Percentiles rank a stretch among this genome's conserved stretches.
Conservation (phyloP, 805 yeast genomes). For the Metschnikowia orientalis region DNA sequence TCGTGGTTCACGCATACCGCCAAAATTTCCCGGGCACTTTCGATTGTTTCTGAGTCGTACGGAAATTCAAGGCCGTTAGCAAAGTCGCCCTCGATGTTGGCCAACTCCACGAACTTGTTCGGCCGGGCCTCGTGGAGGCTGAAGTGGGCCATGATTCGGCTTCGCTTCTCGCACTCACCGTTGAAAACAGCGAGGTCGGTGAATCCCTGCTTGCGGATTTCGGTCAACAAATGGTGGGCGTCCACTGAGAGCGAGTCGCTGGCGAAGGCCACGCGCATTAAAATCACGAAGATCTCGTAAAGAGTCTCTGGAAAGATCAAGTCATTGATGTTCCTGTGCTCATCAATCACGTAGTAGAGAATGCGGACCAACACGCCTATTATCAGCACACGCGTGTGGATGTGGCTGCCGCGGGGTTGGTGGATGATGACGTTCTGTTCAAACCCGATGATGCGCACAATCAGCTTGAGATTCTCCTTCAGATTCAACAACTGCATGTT, state of each 20-base stretch:
- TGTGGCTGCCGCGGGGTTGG: constrained; percentile 41
- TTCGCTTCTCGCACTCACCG: constrained; percentile 39
- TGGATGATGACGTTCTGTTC: constrained; percentile 46
- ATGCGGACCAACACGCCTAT: constrained; percentile 39
- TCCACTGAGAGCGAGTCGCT: constrained; percentile 37
- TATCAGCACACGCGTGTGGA: constrained; percentile 35
- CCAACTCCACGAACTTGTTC: constrained; percentile 23
- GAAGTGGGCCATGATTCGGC: constrained; percentile 34
- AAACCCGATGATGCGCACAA: constrained; percentile 41
- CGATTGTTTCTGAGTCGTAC: constrained; percentile 59
- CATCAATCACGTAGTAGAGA: constrained; percentile 36
- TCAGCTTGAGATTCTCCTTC: constrained; percentile 36
- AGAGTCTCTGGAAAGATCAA: constrained; percentile 39
- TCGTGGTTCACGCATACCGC: constrained; percentile 67
- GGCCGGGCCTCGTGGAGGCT: constrained; percentile 11
- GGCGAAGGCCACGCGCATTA: constrained; percentile 52
- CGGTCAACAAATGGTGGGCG: constrained; percentile 32
- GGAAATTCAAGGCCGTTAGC: constrained; percentile 61
- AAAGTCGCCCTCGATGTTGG: constrained; percentile 33
- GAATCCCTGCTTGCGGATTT: constrained; percentile 30
- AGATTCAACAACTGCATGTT: constrained; percentile 27
- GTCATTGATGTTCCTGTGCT: constrained; percentile 25
- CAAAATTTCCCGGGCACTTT: constrained; percentile 65
- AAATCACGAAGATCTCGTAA: constrained; percentile 45
- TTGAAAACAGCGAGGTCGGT: constrained; percentile 38